These are phyloP conservation scores for Schizophyllum commune DNA, from an alignment of 1,284 basidiomycete species.

Conservation along the genomic window DNA sequence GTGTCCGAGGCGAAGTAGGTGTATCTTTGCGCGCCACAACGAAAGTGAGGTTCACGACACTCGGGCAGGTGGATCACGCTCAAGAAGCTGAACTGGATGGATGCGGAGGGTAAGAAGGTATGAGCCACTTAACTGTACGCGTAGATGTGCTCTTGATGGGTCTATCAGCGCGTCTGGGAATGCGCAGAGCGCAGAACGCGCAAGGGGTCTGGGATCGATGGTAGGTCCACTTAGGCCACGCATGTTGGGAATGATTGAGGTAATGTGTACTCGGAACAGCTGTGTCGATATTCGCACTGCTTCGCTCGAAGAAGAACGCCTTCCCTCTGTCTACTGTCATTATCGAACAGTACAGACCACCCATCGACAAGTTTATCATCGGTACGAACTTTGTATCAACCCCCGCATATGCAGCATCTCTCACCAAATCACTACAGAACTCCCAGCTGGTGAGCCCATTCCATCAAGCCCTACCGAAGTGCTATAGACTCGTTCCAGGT, in stretches of 20 bases:
- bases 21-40: slow-evolving; percentile 3
- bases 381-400: slow-evolving; percentile 35
- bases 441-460: slow-evolving; percentile 65
- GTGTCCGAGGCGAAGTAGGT: slow-evolving; percentile 54
- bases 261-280: too few relatives aligned
- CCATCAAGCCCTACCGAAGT: not conserved
- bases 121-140: slow-evolving; percentile 8
- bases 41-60: slow-evolving; percentile 1
- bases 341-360: slow-evolving; percentile 85
- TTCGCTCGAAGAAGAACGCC: slow-evolving; percentile 62
- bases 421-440: slow-evolving; percentile 39
- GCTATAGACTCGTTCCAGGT: slow-evolving; percentile 31
- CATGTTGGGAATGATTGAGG: too few relatives aligned
- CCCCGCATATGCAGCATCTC: slow-evolving; percentile 1
- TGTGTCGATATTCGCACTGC: slow-evolving; percentile 76
- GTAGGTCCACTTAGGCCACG: slow-evolving; percentile 28
- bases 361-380: slow-evolving; percentile 65
- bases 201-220: slow-evolving; percentile 70
- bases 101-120: slow-evolving; percentile 70
- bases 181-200: slow-evolving; percentile 47
- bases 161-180: slow-evolving; percentile 72
- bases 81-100: slow-evolving; percentile 67
- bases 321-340: slow-evolving; percentile 73
- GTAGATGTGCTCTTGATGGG: slow-evolving; percentile 3
- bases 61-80: slow-evolving; percentile 63